phyloP scores from a whole-genome alignment of 148 eudicot genomes.

The Fagopyrum homotropicum region DNA sequence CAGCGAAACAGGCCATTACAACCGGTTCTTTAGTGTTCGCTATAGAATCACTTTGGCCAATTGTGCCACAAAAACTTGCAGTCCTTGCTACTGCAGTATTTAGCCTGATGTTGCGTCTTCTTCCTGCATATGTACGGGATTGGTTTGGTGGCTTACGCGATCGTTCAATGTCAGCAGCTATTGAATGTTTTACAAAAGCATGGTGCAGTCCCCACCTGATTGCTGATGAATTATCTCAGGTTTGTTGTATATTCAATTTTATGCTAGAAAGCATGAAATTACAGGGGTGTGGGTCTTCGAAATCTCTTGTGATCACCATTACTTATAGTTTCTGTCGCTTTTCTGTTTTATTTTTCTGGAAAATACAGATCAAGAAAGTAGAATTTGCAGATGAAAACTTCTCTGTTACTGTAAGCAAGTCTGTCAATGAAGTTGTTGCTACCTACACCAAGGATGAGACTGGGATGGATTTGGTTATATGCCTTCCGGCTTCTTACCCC shows the following conservation, averaged over 20 bases:
- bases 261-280: background rate
- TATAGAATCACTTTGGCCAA: constrained; percentile 82
- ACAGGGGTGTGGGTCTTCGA: background rate
- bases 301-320: background rate
- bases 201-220: constrained; percentile 93
- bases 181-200: constrained; percentile 75
- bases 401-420: constrained; percentile 87
- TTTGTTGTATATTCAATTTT: constrained; percentile 17
- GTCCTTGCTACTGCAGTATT: constrained; percentile 73
- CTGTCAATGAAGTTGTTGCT: constrained; percentile 94
- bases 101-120: constrained; percentile 78
- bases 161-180: constrained; percentile 59
- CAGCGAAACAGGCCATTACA: constrained; percentile 65
- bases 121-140: constrained; percentile 90
- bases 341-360: background rate
- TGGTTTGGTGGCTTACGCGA: constrained; percentile 93
- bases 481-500: constrained; percentile 90
- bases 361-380: constrained; percentile 73
- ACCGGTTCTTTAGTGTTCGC: constrained; percentile 53
- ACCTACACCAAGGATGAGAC: constrained; percentile 98
- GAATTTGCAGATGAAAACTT: constrained; percentile 76
- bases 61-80: constrained; percentile 61
- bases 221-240: constrained; percentile 86
- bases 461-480: constrained; percentile 88
- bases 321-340: background rate